Base-by-base conservation (phyloP, 1,284 basidiomycete species). In the Cerioporus squamosus region DNA sequence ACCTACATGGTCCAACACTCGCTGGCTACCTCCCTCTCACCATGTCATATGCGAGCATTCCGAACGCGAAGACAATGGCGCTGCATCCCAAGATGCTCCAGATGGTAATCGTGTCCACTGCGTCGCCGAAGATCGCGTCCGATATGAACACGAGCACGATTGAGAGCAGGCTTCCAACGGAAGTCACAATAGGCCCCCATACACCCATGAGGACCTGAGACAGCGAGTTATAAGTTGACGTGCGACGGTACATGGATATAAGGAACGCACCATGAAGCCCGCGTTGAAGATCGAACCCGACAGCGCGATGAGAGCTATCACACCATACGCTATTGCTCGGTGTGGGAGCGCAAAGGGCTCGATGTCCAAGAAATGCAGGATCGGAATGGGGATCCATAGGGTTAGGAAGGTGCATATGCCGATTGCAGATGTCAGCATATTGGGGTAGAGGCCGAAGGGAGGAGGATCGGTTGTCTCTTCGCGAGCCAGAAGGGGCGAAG, bases 131-230 rank as follows among this genome's bases (percentile, higher is more conserved):
- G 22, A 86, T 65, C 26, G 87, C 76, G 71, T 95, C 93, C 24
- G 87, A 86, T 20, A 90, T 66, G 56, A 91, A 83, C 24, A 93
- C 88, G 45, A 95, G 80, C 26, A 94, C 88, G 64, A 94, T 94
- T 7, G 93, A 94, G 49, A 94, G 79, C 18, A 95, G 79, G 71
- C 82, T 91, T 44, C 91, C 92, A 42, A 94, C 91, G 8, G 90
- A 91, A n/a, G 85, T 85, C 50, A 93, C 82, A 44, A 95, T 85
- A 2, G 93, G 92, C 6, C 93, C 94, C 93, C 91, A 95, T 14
- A 90, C 70, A 18, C 87, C 88, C 40, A 95, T 73, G 2, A 94
- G 75, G 54, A 92, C 82, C 91, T 93, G 55, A 49, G 29, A 58
- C 54, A 40, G 57, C 31, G 60, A 58, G n/a, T n/a, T 51, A 57